Evolutionary conservation across 805 yeast species (phyloP).

Genomic region (Candida glaebosa): DNA sequence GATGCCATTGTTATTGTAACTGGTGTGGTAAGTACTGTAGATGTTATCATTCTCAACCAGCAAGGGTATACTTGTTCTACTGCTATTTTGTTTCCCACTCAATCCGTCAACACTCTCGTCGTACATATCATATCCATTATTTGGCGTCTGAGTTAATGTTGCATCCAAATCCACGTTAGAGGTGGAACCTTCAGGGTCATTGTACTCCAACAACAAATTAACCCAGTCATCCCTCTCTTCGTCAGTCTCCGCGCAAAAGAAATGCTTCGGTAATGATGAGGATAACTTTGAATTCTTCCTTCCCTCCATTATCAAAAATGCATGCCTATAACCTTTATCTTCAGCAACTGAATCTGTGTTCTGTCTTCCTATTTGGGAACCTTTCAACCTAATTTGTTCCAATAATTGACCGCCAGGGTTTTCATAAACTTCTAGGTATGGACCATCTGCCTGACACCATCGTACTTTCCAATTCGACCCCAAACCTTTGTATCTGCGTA

Average conservation of each 20-base stretch:
- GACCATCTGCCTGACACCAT: conserved; percentile 65
- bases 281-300: conserved; percentile 32
- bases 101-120: background rate
- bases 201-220: conserved; percentile 35
- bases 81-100: background rate
- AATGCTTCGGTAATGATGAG: conserved; percentile 47
- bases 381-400: conserved; percentile 49
- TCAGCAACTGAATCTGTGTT: conserved; percentile 38
- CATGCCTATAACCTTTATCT: conserved; percentile 54
- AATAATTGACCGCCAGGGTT: conserved; percentile 49
- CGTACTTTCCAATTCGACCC: conserved; percentile 65
- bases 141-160: background rate
- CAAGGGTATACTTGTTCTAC: background rate
- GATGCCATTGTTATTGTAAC: conserved; percentile 3
- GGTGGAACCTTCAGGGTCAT: conserved; percentile 14
- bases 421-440: conserved; percentile 55
- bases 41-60: conserved; percentile 1
- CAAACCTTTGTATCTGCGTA: conserved; percentile 62
- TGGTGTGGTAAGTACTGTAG: background rate
- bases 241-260: conserved; percentile 76
- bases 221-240: conserved; percentile 77
- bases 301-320: conserved; percentile 52
- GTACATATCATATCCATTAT: background rate
- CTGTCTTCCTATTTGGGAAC: conserved; percentile 57
- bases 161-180: conserved; percentile 1